Evolutionary conservation across 345 rosid genomes (phyloP).

Genomic region (Diplotaxis tenuifolia): DNA sequence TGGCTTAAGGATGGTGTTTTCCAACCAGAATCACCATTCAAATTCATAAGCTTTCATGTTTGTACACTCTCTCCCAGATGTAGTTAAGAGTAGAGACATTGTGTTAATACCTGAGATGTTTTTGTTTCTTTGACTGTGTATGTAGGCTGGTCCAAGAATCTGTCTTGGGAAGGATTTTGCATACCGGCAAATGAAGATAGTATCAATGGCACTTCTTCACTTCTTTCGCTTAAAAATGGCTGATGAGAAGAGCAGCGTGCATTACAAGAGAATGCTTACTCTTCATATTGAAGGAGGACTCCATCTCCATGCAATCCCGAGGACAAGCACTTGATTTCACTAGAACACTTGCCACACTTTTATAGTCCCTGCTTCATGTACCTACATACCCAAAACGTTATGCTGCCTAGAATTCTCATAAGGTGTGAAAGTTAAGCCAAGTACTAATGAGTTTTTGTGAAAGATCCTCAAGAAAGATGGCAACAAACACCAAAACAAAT

Average conservation of each 20-base stretch:
- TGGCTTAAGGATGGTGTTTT: conserved; percentile 66
- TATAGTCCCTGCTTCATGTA: not conserved
- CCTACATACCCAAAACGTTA: not conserved
- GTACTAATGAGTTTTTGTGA: not conserved
- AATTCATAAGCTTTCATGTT: conserved; percentile 66
- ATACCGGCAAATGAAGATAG: conserved; percentile 75
- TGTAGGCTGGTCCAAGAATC: conserved; percentile 82
- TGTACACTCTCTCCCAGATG: conserved; percentile 1
- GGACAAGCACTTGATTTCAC: conserved; percentile 30
- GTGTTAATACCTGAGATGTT: conserved; percentile 1
- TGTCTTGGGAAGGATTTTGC: conserved; percentile 78
- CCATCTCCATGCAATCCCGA: conserved; percentile 44
- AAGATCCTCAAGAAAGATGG: not conserved
- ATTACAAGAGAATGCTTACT: conserved; percentile 60
- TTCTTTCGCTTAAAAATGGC: conserved; percentile 57
- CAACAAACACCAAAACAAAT: not conserved
- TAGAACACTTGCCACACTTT: not conserved
- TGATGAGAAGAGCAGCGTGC: conserved; percentile 41
- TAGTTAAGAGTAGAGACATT: not conserved
- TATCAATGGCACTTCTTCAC: conserved; percentile 52
- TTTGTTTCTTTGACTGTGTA: not conserved
- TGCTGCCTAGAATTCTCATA: not conserved
- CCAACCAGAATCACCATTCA: conserved; percentile 66
- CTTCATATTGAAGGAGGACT: conserved; percentile 65
- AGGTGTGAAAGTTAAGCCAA: conserved; percentile 7